Evolutionary conservation across 1,284 basidiomycete species (phyloP).

Genomic region (Taiwanofungus camphoratus): DNA sequence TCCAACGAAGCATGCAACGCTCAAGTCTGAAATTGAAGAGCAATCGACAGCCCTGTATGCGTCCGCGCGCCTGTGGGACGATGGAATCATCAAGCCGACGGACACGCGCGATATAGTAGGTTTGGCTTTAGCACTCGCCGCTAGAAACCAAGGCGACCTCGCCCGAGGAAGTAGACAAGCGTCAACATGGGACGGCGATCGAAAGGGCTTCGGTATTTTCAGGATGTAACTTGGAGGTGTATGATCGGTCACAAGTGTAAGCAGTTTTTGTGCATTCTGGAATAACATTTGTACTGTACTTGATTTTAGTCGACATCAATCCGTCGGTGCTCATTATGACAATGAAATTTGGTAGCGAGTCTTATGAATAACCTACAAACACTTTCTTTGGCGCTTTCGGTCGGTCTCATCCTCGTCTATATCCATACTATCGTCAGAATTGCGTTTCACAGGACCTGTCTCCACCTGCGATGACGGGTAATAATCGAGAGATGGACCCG

Average conservation of each 20-base stretch:
- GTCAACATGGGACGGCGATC: slow-evolving; percentile 69
- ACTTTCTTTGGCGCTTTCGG: slow-evolving; percentile 20
- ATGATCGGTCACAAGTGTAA: not conserved
- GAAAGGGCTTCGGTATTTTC: slow-evolving; percentile 82
- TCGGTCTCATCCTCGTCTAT: slow-evolving; percentile 21
- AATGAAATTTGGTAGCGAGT: too few relatives aligned
- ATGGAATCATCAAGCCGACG: slow-evolving; percentile 89
- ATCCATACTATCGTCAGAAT: slow-evolving; percentile 23
- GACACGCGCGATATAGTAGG: slow-evolving; percentile 89
- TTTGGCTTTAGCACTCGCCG: slow-evolving; percentile 74
- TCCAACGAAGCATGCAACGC: slow-evolving; percentile 63
- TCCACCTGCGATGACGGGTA: slow-evolving; percentile 2
- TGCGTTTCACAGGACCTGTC: slow-evolving; percentile 14
- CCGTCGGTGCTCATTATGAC: too few relatives aligned
- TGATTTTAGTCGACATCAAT: too few relatives aligned
- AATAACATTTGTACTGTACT: not conserved
- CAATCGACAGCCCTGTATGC: slow-evolving; percentile 87
- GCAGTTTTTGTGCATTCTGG: too few relatives aligned
- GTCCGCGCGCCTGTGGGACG: slow-evolving; percentile 89
- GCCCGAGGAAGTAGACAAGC: slow-evolving; percentile 21
- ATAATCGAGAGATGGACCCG: slow-evolving; percentile 15
- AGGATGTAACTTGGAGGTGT: slow-evolving; percentile 58
- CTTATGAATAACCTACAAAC: too few relatives aligned
- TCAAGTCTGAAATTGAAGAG: slow-evolving; percentile 79
- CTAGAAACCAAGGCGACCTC: slow-evolving; percentile 32